These are phyloP conservation scores for Kodamaea alishanica DNA, from an alignment of 1,139 yeast genomes.

Conservation along the genomic window DNA sequence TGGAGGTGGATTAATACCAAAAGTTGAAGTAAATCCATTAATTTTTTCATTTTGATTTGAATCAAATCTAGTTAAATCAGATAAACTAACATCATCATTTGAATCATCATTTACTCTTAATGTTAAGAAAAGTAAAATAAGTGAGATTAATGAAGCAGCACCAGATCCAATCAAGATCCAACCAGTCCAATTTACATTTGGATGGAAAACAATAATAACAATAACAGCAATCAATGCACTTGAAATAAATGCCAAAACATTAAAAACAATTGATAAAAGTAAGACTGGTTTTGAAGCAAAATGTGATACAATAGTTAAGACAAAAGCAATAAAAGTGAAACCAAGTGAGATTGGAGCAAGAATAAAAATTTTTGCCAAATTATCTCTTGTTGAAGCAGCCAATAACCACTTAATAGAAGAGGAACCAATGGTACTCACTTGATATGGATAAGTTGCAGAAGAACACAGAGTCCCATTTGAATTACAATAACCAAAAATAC, in stretches of 20 bases:
- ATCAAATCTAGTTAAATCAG: conserved; percentile 8
- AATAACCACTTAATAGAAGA: conserved; percentile 26
- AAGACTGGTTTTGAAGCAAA: conserved; percentile 9
- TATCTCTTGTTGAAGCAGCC: conserved; percentile 51
- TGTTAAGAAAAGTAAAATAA: conserved; percentile 23
- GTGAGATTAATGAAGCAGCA: conserved; percentile 44
- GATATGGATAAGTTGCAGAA: conserved; percentile 35
- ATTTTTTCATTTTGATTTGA: conserved; percentile 4
- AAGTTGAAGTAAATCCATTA: conserved; percentile 6
- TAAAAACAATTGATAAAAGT: conserved; percentile 26
- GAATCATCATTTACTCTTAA: conserved; percentile 10
- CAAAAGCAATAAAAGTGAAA: conserved; percentile 48
- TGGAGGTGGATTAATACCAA: conserved; percentile 4
- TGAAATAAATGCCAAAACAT: conserved; percentile 46
- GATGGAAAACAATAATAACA: conserved; percentile 55
- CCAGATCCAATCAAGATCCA: conserved; percentile 71
- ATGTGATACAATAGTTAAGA: conserved; percentile 10
- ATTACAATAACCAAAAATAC: conserved; percentile 81
- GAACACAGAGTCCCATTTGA: conserved; percentile 26
- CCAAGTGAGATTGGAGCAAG: conserved; percentile 84
- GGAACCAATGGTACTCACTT: conserved; percentile 17
- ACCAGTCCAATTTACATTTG: conserved; percentile 62
- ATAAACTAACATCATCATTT: conserved; percentile 8
- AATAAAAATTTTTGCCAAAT: conserved; percentile 67
- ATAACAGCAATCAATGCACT: conserved; percentile 54